These are phyloP conservation scores for Spinellus fusiger DNA, from an alignment of 192 early-diverging fungal genomes.

Conservation along the genomic window DNA sequence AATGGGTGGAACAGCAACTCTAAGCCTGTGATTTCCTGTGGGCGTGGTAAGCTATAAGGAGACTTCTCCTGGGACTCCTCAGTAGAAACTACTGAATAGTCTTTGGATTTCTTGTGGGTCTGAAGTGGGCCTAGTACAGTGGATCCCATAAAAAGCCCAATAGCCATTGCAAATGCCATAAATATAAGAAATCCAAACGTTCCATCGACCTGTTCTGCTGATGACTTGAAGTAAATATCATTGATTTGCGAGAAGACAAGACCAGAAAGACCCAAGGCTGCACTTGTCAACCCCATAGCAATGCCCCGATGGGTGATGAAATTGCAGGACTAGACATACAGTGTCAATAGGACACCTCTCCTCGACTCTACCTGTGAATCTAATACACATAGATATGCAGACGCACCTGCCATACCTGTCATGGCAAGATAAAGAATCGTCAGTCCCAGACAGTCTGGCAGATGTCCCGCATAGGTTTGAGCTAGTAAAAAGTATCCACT, in stretches of 20 bases:
- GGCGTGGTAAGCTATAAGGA: background rate
- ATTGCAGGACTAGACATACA: constrained; percentile 16
- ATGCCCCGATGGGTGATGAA: constrained; percentile 25
- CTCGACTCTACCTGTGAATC: constrained; percentile 28
- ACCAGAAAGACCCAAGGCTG: constrained; percentile 17
- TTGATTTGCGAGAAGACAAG: constrained; percentile 27
- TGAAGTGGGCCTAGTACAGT: constrained; percentile 13
- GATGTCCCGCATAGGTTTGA: constrained; percentile 15
- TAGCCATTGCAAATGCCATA: constrained; percentile 7
- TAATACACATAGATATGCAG: constrained; percentile 21
- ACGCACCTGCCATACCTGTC: constrained; percentile 10
- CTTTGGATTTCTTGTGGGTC: background rate
- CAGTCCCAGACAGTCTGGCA: constrained; percentile 9
- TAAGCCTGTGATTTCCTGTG: constrained; percentile 6
- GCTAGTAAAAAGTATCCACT: constrained; percentile 14
- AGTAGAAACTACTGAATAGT: background rate
- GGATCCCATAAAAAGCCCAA: constrained; percentile 18
- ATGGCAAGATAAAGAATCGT: constrained; percentile 14
- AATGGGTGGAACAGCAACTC: constrained; percentile 17
- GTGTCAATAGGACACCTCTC: too few species aligned
- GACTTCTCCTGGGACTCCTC: background rate
- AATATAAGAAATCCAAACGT: constrained; percentile 25
- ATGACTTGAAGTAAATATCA: constrained; percentile 14
- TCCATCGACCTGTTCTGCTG: constrained; percentile 1
- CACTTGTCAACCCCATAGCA: constrained; percentile 20